Percentiles rank a stretch among this genome's conserved stretches.
Conservation (phyloP, 345 rosid species). For the Acer negundo region DNA sequence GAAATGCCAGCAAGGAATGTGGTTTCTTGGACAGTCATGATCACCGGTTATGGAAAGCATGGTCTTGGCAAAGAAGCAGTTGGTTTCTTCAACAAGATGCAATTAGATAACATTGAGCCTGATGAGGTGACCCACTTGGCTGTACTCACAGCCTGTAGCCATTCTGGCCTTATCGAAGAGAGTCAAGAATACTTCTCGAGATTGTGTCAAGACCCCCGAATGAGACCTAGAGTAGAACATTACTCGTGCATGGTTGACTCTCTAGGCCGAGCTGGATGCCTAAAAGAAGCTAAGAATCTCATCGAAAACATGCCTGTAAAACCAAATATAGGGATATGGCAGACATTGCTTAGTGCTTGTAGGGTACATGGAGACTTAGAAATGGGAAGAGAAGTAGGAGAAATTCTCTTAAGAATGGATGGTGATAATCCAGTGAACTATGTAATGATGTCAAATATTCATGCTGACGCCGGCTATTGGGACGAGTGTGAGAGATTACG, state of each 20-base stretch:
- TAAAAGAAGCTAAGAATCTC: constrained; percentile 69
- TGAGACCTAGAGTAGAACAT: constrained; percentile 72
- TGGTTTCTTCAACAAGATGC: constrained; percentile 56
- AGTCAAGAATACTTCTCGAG: constrained; percentile 61
- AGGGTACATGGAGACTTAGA: constrained; percentile 67
- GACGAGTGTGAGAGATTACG: constrained; percentile 59
- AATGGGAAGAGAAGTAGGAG: constrained; percentile 66
- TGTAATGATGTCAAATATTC: constrained; percentile 81
- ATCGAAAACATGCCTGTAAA: constrained; percentile 66
- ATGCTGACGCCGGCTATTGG: constrained; percentile 76
- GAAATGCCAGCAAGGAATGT: constrained; percentile 64
- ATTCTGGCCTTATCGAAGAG: constrained; percentile 72
- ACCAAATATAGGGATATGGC: constrained; percentile 81
- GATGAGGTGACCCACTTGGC: constrained; percentile 83
- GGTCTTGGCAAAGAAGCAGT: constrained; percentile 75
- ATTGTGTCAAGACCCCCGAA: constrained; percentile 37
- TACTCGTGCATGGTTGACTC: constrained; percentile 88
- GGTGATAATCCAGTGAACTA: constrained; percentile 68
- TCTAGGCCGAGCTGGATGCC: constrained; percentile 72
- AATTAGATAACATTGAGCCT: constrained; percentile 50
- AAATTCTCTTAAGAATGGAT: constrained; percentile 58
- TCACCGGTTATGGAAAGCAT: constrained; percentile 90
- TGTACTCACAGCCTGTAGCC: constrained; percentile 82
- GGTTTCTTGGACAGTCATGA: constrained; percentile 90
- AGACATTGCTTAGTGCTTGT: constrained; percentile 86